phyloP scores from a whole-genome alignment of 2,329 filamentous ascomycete genomes.

The Colletotrichum sojae region DNA sequence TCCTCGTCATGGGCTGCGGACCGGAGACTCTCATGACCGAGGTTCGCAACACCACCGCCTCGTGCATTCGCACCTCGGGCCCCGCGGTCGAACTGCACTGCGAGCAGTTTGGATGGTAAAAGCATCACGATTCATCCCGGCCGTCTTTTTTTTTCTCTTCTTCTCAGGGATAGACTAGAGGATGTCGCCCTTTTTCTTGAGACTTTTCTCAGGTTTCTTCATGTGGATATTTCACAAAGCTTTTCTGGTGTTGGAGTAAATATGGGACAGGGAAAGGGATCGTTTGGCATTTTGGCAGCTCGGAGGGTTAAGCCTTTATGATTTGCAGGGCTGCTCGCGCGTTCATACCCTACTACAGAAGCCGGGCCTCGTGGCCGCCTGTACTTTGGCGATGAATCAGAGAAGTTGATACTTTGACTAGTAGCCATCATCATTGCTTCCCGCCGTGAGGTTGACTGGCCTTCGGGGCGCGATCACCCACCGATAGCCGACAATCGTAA shows the following conservation, averaged over 20 bases:
- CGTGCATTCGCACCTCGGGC: slow-evolving; percentile 55
- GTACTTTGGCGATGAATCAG: slow-evolving; percentile 12
- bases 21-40: slow-evolving; percentile 58
- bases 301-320: slow-evolving; percentile 6
- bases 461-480: no score
- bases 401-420: neutral
- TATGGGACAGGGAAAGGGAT: slow-evolving; percentile 13
- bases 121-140: neutral
- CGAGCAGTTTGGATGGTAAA: slow-evolving; percentile 62
- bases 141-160: neutral
- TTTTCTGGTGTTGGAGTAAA: slow-evolving; percentile 30
- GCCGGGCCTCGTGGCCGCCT: slow-evolving; percentile 24
- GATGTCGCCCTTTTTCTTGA: neutral
- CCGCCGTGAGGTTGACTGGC: no score
- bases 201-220: neutral
- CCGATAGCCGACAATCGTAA: neutral
- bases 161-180: neutral
- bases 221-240: slow-evolving; percentile 20
- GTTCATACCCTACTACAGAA: slow-evolving; percentile 32
- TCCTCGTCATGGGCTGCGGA: slow-evolving; percentile 63
- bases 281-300: slow-evolving; percentile 11
- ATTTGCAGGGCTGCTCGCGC: slow-evolving; percentile 1
- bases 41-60: slow-evolving; percentile 58
- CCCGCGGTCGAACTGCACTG: slow-evolving; percentile 64
- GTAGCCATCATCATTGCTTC: no score